Evolutionary conservation across 768 basidiomycete genomes (phyloP), one percentile per base, ranked within the genome.

Genomic region (Gymnopilus junonius): DNA sequence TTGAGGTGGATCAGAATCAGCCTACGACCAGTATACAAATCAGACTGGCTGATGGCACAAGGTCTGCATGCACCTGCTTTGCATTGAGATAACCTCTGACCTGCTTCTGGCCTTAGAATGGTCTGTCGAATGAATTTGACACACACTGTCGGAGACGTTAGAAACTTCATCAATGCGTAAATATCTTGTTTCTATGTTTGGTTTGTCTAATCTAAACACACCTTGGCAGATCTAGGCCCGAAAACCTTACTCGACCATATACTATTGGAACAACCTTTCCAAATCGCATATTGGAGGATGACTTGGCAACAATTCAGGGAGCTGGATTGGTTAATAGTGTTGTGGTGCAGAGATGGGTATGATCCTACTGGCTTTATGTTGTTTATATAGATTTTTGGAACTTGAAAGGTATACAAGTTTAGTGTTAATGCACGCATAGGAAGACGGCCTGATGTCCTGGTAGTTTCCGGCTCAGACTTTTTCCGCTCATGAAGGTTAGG

Each of bases 1-100:
- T 95, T 71, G 87, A 91, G 73, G 93, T 98, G 8, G 95, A 99
- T 72, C 86, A 86, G 74, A 84, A 78, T 15, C 80, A 84, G 74
- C 96, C 97, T 5, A 91, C 88, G 50, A 97, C 96, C 42, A 93
- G 88, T 74, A 82, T 99, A 11, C 97, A 98, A 79, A 85, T 99
- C 61, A 82, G 97, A 58, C 72, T 99, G 58, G 93, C 92, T 10
- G 95, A 97, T 75, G 97, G 97, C 8, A 92, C 94, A 17, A 86
- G 93, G 92, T 92, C 65, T 6, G 76, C 69, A 6, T 64, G 43
- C 56, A 15, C 59, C 21, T 39, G 59, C 50, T 37, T 25, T 11
- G 21, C n/a, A 23, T 25, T 29, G 8, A 8, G 7, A 50, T n/a
- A 23, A 21, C 35, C 2, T 34, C n/a, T 54, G 34, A 39, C 48